Conservation (phyloP, 805 yeast species). For the Metschnikowia noctiluminum region DNA sequence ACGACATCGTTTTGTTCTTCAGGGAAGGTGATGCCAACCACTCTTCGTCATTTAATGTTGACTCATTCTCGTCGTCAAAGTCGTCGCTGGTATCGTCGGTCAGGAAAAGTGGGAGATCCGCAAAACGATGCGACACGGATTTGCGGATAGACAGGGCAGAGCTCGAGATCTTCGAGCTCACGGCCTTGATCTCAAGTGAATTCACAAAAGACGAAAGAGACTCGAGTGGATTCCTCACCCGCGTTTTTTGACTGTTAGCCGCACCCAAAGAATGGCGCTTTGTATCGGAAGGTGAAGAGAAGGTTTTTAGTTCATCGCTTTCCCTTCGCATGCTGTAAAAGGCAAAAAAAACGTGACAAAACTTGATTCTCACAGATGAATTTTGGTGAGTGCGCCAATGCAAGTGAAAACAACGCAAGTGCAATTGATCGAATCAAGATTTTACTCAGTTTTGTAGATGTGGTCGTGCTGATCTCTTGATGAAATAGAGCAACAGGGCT, state of each 20-base stretch:
- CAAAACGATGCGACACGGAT: conserved; percentile 10
- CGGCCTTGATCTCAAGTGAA: conserved; percentile 15
- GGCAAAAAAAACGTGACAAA: too few species aligned
- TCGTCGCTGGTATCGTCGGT: conserved; percentile 16
- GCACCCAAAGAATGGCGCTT: neutral
- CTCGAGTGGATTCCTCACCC: conserved; percentile 12
- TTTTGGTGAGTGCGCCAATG: too few species aligned
- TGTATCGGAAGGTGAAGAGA: neutral
- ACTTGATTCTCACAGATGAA: too few species aligned
- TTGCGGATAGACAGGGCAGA: conserved; percentile 13
- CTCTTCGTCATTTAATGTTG: conserved; percentile 19
- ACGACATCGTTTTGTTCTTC: conserved; percentile 10
- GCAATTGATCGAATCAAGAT: too few species aligned
- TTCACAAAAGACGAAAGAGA: conserved; percentile 17
- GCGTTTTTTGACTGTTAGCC: neutral
- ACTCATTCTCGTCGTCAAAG: conserved; percentile 15
- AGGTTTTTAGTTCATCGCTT: neutral
- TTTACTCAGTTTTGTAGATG: too few species aligned
- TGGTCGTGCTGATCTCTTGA: too few species aligned
- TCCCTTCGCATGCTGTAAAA: neutral
- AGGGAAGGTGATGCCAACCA: conserved; percentile 16
- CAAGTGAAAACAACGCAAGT: too few species aligned
- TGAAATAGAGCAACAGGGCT: too few species aligned
- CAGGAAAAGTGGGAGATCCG: conserved; percentile 12
- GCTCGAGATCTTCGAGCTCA: conserved; percentile 13